Evolutionary conservation across 208 protist species (phyloP).

Genomic region (Trypanosoma scelopori): DNA sequence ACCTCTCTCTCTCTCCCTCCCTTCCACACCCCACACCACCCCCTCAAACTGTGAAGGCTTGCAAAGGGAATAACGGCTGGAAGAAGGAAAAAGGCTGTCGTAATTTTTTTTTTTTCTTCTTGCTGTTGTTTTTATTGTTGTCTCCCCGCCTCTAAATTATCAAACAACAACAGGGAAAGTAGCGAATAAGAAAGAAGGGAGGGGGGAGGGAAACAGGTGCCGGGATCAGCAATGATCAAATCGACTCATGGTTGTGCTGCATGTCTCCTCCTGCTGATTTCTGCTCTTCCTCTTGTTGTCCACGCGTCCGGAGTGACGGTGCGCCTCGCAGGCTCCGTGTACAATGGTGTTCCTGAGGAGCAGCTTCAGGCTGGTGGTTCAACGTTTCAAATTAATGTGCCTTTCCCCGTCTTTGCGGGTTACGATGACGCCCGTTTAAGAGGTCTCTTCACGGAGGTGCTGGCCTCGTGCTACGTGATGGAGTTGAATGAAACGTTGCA

Average conservation of each 20-base stretch:
- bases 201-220: background rate
- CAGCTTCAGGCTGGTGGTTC: conserved; percentile 40
- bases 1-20: too few relatives aligned
- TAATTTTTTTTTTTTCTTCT: background rate
- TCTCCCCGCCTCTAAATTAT: background rate
- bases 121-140: background rate
- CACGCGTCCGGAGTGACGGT: conserved; percentile 33
- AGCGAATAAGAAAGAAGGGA: too few relatives aligned
- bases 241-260: background rate
- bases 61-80: too few relatives aligned
- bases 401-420: conserved; percentile 47
- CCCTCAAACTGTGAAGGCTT: too few relatives aligned
- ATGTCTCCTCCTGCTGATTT: conserved; percentile 13
- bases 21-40: too few relatives aligned
- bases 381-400: conserved; percentile 54
- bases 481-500: background rate
- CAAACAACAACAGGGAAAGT: background rate
- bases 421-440: conserved; percentile 9
- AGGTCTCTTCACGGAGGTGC: conserved; percentile 3
- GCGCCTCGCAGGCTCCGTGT: conserved; percentile 65
- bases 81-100: background rate
- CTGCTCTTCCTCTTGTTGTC: conserved; percentile 2
- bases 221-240: background rate
- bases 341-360: conserved; percentile 49
- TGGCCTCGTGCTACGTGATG: background rate